These are phyloP conservation scores for Sarocladiaceae sp. DNA, from an alignment of 2,329 filamentous ascomycete species.

Conservation along the genomic window DNA sequence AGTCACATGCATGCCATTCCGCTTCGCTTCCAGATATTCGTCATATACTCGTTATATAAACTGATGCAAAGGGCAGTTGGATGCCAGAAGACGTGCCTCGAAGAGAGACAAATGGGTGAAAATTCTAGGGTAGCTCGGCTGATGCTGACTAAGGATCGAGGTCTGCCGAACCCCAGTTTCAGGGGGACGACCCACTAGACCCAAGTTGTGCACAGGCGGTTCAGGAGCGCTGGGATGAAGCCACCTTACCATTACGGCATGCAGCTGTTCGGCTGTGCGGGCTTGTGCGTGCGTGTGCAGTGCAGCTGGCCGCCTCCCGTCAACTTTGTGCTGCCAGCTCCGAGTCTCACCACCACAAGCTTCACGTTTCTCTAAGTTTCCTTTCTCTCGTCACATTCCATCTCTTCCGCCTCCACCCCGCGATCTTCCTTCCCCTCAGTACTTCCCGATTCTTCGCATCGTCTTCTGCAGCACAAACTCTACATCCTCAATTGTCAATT, in stretches of 20 bases:
- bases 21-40: no score
- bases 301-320: slow-evolving; percentile 5
- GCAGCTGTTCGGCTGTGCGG: neutral
- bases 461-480: neutral
- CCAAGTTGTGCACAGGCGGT: neutral
- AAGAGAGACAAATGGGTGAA: no score
- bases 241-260: neutral
- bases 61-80: no score
- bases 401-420: neutral
- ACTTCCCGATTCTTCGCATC: neutral
- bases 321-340: slow-evolving; percentile 1
- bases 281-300: neutral
- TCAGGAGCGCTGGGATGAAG: slow-evolving; percentile 1
- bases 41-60: no score
- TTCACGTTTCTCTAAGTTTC: slow-evolving; percentile 3
- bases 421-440: neutral
- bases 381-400: slow-evolving; percentile 8
- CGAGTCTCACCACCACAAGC: slow-evolving; percentile 7
- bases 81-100: no score
- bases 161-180: no score
- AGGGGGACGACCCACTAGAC: slow-evolving; percentile 4
- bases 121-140: no score
- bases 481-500: neutral
- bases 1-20: no score
- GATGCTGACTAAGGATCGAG: no score